Evolutionary conservation across 2,329 filamentous ascomycete genomes (phyloP), one percentile per base, ranked within the genome.

Genomic region (Paecilomyces variotii): DNA sequence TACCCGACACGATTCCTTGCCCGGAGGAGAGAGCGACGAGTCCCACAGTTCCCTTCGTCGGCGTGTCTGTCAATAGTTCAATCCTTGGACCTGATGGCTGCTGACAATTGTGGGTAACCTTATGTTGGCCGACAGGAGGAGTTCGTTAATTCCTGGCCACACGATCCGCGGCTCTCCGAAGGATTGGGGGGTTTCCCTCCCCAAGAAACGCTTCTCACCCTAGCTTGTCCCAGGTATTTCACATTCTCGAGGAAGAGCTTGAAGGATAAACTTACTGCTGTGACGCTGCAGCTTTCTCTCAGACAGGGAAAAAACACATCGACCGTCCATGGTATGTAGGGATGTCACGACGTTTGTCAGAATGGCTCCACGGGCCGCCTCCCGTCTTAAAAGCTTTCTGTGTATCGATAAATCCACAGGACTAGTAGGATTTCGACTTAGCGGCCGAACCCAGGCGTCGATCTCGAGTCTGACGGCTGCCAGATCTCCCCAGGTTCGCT

Each of bases 401-500:
- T 45, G 39, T 45, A 45, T 45, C 39, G 39, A 45, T 45, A 19
- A 24, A 19, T 45, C n/a, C 39, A 6, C 39, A 45, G n/a, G 39
- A 45, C 39, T 45, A 45, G 39, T 45, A 45, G 39, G 5, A 14
- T 24, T 45, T 45, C 19, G 39, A 45, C 39, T 26, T 52, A 52
- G 50, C 50, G 24, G 50, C 50, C 30, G 25, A 49, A 39, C 32
- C 54, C 54, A 45, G 24, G 32, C 12, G 35, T 28, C 54, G 35
- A 56, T 56, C 35, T 39, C n/a, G 27, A 28, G n/a, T 39, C 14
- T 56, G 54, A 56, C 54, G 54, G 54, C 30, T 49, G 54, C 54
- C 54, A 56, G 54, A 56, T 56, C 30, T 56, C 54, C 54, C 54
- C 25, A 30, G 54, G 14, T 28, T 56, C 54, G 50, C 50, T 52